phyloP scores from a whole-genome alignment of 169 alveolate genomes.

The Eimeria maxima region DNA sequence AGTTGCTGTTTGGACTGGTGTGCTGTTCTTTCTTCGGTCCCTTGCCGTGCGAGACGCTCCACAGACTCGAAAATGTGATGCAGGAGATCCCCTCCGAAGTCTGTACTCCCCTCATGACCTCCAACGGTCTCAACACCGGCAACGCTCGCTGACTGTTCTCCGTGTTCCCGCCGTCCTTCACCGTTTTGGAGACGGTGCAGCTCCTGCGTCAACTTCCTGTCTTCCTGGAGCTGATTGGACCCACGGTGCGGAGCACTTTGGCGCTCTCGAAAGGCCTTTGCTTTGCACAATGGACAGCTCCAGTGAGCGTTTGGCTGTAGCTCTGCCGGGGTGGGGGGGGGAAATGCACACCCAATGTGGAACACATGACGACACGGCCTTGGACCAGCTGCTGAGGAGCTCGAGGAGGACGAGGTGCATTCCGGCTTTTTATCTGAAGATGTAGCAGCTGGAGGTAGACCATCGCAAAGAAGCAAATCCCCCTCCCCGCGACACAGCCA shows the following conservation, averaged over 20 bases:
- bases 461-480: conserved; percentile 72
- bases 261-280: conserved; percentile 69
- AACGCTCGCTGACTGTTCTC: background rate
- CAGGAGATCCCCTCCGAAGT: conserved; percentile 36
- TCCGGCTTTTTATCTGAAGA: background rate
- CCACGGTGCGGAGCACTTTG: background rate
- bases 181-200: background rate
- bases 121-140: background rate
- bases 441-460: conserved; percentile 46
- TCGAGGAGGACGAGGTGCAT: background rate
- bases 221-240: background rate
- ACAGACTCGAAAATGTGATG: conserved; percentile 44
- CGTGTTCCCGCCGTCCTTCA: background rate
- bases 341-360: conserved; percentile 75
- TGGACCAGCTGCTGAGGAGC: conserved; percentile 6
- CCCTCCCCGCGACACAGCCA: conserved; percentile 77
- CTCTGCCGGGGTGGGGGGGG: conserved; percentile 75
- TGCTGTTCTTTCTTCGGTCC: conserved; percentile 41
- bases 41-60: conserved; percentile 49
- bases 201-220: background rate
- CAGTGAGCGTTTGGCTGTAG: conserved; percentile 71
- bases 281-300: conserved; percentile 77
- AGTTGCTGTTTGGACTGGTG: conserved; percentile 62
- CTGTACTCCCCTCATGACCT: background rate
- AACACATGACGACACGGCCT: conserved; percentile 77